Evolutionary conservation across 352 stramenopile genomes (phyloP).

Genomic region (Phytophthora citrophthora): DNA sequence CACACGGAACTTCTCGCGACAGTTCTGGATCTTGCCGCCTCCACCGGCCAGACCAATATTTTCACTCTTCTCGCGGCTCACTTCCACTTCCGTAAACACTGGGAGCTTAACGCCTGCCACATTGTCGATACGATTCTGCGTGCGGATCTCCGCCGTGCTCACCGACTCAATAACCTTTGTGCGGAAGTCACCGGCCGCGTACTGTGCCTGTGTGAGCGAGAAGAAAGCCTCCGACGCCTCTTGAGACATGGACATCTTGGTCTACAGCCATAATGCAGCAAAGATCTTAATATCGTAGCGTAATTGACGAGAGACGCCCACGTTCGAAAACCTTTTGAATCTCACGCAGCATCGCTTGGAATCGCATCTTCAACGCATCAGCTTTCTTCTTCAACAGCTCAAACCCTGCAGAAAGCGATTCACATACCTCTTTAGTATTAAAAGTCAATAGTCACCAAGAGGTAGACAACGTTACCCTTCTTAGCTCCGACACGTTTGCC

Average conservation of each 20-base stretch:
- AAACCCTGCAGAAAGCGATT: slow-evolving; percentile 52
- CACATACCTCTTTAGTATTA: neutral
- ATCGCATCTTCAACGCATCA: slow-evolving; percentile 98
- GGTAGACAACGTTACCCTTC: slow-evolving; percentile 59
- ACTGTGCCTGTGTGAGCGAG: slow-evolving; percentile 98
- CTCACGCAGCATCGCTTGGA: slow-evolving; percentile 87
- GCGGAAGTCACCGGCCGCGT: slow-evolving; percentile 97
- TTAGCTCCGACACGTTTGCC: slow-evolving; percentile 83
- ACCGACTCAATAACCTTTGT: slow-evolving; percentile 97
- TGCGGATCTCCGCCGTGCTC: slow-evolving; percentile 95
- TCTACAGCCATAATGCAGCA: slow-evolving; percentile 39
- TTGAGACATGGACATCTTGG: slow-evolving; percentile 84
- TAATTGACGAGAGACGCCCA: neutral
- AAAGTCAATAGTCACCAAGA: neutral
- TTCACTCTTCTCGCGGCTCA: slow-evolving; percentile 93
- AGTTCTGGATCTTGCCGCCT: slow-evolving; percentile 98
- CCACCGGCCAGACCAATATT: slow-evolving; percentile 96
- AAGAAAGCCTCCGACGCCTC: slow-evolving; percentile 97
- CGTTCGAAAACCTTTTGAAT: slow-evolving; percentile 72
- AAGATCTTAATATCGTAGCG: neutral
- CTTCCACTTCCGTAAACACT: slow-evolving; percentile 97
- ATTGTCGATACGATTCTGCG: slow-evolving; percentile 98
- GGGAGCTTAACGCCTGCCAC: slow-evolving; percentile 99
- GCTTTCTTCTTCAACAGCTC: slow-evolving; percentile 97
- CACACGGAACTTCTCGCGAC: slow-evolving; percentile 87